These are phyloP conservation scores for Leucaena leucocephala DNA, from an alignment of 306 rosid genomes.

Conservation along the genomic window DNA sequence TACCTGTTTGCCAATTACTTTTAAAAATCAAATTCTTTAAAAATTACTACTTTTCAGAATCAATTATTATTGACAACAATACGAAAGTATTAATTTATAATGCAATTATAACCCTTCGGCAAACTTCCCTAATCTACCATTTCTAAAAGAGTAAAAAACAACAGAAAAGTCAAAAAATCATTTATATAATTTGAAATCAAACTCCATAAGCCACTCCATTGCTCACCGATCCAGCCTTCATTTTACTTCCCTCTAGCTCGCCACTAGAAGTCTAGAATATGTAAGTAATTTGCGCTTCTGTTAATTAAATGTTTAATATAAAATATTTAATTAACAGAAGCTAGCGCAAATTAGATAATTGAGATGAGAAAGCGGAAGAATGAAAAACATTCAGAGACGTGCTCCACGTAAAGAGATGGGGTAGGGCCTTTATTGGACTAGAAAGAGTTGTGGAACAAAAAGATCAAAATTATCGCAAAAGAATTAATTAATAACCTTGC, in stretches of 20 bases:
- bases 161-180: background rate
- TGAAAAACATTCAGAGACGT: background rate
- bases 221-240: background rate
- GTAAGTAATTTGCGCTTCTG: no score
- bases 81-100: no score
- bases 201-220: background rate
- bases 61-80: no score
- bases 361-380: background rate
- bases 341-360: background rate
- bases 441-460: background rate
- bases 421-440: background rate
- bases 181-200: background rate
- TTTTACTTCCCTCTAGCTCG: background rate
- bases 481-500: background rate
- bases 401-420: background rate
- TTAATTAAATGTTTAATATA: no score
- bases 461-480: background rate
- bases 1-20: no score
- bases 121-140: no score
- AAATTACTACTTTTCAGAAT: no score
- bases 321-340: background rate
- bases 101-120: no score
- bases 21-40: no score
- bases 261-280: no score
- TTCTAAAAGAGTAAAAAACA: background rate